These are phyloP conservation scores for Peterozyma toletana DNA, from an alignment of 805 yeast species.

Conservation along the genomic window DNA sequence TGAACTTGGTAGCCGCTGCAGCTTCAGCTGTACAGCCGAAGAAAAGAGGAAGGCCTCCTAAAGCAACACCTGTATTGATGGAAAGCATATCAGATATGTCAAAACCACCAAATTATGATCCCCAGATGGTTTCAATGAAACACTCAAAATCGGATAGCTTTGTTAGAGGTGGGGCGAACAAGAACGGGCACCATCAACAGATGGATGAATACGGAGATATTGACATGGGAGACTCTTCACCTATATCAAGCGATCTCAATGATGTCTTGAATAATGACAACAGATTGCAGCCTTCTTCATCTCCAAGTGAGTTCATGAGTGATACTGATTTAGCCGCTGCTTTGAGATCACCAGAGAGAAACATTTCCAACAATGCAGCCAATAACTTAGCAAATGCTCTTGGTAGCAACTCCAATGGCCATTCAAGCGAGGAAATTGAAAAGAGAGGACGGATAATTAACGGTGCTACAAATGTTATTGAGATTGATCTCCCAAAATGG, in stretches of 20 bases:
- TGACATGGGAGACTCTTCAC: neutral
- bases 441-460: neutral
- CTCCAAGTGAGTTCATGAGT: constrained; percentile 48
- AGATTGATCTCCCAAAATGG: constrained; percentile 1
- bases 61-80: neutral
- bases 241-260: constrained; percentile 8
- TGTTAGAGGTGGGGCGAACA: neutral
- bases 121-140: too few species aligned
- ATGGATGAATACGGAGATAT: neutral
- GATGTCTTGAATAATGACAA: constrained; percentile 9
- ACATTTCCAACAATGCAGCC: neutral
- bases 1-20: neutral
- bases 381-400: neutral
- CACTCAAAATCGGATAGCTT: neutral
- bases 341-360: constrained; percentile 14
- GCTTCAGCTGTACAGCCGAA: constrained; percentile 12
- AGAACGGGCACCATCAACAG: neutral
- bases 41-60: constrained; percentile 26
- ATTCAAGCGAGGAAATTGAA: neutral
- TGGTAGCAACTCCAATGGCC: constrained; percentile 1
- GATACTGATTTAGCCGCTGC: constrained; percentile 44
- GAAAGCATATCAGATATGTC: too few species aligned
- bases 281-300: constrained; percentile 25
- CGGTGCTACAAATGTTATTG: neutral
- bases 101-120: too few species aligned